Base-by-base conservation (phyloP, 176 grass and related monocot genomes). In the Raddia guianensis region DNA sequence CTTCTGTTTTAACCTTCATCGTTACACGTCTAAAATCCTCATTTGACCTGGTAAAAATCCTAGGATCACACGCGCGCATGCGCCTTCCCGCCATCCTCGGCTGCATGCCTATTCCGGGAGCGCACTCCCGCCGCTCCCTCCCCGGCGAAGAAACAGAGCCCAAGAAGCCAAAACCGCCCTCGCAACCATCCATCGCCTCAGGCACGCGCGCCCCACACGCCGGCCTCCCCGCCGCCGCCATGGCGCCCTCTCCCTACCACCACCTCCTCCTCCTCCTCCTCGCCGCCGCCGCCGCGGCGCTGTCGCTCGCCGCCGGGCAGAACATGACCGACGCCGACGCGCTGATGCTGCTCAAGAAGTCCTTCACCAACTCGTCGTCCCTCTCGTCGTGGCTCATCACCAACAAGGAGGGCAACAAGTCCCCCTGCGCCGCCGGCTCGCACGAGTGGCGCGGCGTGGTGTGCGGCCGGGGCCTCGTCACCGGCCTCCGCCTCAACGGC, bases 391-490 rank as follows among this genome's bases (percentile, higher is more conserved):
- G 94, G 94, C 83, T 87, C 52, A 46, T 83, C 49, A 76, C 59
- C 14, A 47, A 13, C 43, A 66, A 55, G 5, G 87, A 86, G 43
- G 86, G 88, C 37, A 51, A 61, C 82, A 82, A 74, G 70, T 84
- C 87, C 35, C 84, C 81, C 9, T 90, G 86, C 86, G 52, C 80
- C 19, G 47, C 89, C 0, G 66, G 76, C 0, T 67, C 77, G 1
- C 80, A 85, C 80, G 60, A 83, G 49, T 98, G 96, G 96, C 64
- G 77, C 18, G 90, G 92, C 61, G 90, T 98, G 14, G 72, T 93
- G 52, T 98, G 95, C 80, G 33, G 20, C 69, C 19, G 18, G 2
- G 90, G 88, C 32, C 74, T 21, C 35, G 69, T 98, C 70, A 61
- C 74, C 0, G 88, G 86, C 55, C 87, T 98, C 62, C 90, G 86